phyloP scores from a whole-genome alignment of 257 asterid species.

The Asclepias syriaca region DNA sequence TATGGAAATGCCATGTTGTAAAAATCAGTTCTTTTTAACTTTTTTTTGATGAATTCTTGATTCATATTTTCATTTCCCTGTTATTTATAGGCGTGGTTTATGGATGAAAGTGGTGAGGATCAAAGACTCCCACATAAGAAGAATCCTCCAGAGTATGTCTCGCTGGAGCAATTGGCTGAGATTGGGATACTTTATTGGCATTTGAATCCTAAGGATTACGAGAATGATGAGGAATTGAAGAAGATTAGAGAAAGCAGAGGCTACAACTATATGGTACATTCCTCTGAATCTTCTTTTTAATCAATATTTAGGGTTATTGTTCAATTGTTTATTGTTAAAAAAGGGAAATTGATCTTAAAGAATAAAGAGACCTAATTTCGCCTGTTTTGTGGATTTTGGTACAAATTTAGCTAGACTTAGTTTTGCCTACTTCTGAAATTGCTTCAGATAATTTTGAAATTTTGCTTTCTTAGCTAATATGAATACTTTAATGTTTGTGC shows the following conservation, averaged over 20 bases:
- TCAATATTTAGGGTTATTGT: too few species aligned
- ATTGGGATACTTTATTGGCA: slow-evolving; percentile 71
- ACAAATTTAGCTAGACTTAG: too few species aligned
- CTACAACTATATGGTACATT: slow-evolving; percentile 56
- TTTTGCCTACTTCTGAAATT: too few species aligned
- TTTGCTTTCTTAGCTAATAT: too few species aligned
- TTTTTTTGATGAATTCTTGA: background rate
- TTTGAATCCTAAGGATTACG: slow-evolving; percentile 53
- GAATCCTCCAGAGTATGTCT: slow-evolving; percentile 52
- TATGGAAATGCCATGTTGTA: background rate
- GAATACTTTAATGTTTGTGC: too few species aligned
- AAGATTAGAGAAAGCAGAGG: slow-evolving; percentile 64
- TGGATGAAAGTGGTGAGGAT: slow-evolving; percentile 65
- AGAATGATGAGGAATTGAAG: slow-evolving; percentile 59
- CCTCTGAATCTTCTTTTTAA: background rate
- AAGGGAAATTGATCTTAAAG: too few species aligned
- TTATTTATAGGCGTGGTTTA: slow-evolving; percentile 66
- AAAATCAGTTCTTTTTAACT: background rate
- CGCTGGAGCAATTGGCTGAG: slow-evolving; percentile 47
- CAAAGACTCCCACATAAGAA: slow-evolving; percentile 65
- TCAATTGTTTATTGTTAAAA: background rate
- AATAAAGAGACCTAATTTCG: too few species aligned
- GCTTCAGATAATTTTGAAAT: too few species aligned
- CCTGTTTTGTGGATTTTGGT: too few species aligned
- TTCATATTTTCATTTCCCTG: background rate